These are phyloP conservation scores for Trichoderma citrinoviride DNA, from an alignment of 2,329 filamentous ascomycete genomes.

Conservation along the genomic window DNA sequence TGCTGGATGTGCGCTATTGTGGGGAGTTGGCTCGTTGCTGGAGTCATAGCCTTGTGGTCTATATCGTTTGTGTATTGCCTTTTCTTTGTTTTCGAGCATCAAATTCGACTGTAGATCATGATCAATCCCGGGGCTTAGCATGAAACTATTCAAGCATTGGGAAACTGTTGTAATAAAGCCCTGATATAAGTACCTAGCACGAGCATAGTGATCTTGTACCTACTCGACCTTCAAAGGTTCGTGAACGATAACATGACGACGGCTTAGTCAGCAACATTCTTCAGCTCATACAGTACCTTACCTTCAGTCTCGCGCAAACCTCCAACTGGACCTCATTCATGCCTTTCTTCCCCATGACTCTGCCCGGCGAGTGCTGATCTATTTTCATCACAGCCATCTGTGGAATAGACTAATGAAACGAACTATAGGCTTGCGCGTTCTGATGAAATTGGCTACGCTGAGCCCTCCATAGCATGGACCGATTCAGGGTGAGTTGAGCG, in stretches of 20 bases:
- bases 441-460: constrained; percentile 18
- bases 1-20: constrained; percentile 59
- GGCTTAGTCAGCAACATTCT: no score
- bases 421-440: not conserved
- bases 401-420: not conserved
- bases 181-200: no score
- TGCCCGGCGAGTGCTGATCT: not conserved
- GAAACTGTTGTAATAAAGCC: no score
- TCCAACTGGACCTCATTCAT: not conserved
- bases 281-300: no score
- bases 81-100: not conserved
- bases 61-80: not conserved
- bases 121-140: no score
- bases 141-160: no score
- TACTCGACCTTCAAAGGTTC: no score
- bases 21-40: constrained; percentile 56
- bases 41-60: constrained; percentile 29
- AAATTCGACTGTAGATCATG: not conserved
- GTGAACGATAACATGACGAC: no score
- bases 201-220: no score
- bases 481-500: constrained; percentile 26
- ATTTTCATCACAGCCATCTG: not conserved
- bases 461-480: constrained; percentile 25
- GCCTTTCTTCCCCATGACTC: not conserved
- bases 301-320: not conserved